Evolutionary conservation across 805 yeast species (phyloP), one percentile per base, ranked within the genome.

Genomic region (Pichia phayaonensis): DNA sequence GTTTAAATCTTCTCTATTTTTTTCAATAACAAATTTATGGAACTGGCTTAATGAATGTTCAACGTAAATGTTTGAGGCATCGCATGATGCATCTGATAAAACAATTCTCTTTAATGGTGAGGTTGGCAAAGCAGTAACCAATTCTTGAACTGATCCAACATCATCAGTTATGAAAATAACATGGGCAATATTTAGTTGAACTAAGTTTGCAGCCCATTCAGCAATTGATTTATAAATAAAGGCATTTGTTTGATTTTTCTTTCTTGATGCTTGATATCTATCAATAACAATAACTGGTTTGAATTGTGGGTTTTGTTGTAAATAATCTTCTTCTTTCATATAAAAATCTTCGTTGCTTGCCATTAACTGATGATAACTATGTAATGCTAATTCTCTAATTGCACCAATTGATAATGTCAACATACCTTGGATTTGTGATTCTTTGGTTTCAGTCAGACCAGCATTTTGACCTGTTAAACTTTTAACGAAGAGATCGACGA

Each of bases 391-490:
- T 20, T 77, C 79, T 56, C 90, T 75, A n/a, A 94, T 73, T 0
- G 96, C 90, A 56, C 79, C 80, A 38, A 82, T 70, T 0, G 92
- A 75, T 43, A 87, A 76, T 46, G 83, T 77, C 45, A 90, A 73
- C 79, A 90, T 90, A 58, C 83, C 83, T 65, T 86, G 84, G 54
- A 86, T 77, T 63, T 88, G 96, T 0, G 84, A 68, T 58, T 90
- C 97, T 54, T 83, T 83, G 2, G 87, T 71, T 62, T 90, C 97
- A 29, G 90, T 80, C 45, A 90, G 71, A 1, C 97, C 97, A 3
- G 95, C 85, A 62, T 90, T 90, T 63, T 90, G 97, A 1, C 98
- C 99, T 0, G 96, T 89, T 41, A 92, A 65, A 51, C 97, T 92
- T 62, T 89, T 96, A 20, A 86, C 85, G 49, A 83, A 88, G 59